Evolutionary conservation across 371 early-diverging fungal species (phyloP).

Genomic region (Apophysomyces sp.): DNA sequence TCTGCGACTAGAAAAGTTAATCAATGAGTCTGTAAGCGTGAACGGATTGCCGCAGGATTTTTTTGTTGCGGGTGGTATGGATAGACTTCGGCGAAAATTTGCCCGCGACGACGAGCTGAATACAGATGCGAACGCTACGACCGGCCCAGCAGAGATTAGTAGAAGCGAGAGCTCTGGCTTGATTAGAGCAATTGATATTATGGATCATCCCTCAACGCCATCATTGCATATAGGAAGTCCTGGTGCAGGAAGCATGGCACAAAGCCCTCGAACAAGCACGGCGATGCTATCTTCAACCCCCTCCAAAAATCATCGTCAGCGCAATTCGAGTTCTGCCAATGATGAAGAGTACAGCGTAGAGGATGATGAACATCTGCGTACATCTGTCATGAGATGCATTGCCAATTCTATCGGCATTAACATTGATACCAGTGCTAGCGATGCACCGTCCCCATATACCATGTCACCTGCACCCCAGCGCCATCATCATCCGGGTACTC

Average conservation of each 20-base stretch:
- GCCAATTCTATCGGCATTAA: constrained; percentile 40
- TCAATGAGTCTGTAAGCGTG: constrained; percentile 71
- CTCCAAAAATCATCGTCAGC: constrained; percentile 26
- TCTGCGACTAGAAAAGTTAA: constrained; percentile 73
- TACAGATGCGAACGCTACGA: constrained; percentile 18
- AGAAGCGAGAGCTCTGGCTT: constrained; percentile 32
- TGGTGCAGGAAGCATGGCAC: background rate
- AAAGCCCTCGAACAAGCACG: background rate
- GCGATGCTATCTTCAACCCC: constrained; percentile 6
- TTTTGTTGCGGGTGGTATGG: constrained; percentile 67
- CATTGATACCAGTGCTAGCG: background rate
- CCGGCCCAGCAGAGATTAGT: constrained; percentile 19
- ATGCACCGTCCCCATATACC: constrained; percentile 10
- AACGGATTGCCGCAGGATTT: constrained; percentile 55
- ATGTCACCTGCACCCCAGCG: constrained; percentile 3
- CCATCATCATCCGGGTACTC: background rate
- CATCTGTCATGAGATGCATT: constrained; percentile 67
- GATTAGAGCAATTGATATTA: constrained; percentile 39
- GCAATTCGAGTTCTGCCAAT: constrained; percentile 9
- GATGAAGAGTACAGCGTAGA: constrained; percentile 56
- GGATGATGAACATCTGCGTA: constrained; percentile 61
- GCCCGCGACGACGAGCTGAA: constrained; percentile 34
- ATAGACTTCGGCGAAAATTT: constrained; percentile 65
- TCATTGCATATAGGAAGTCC: constrained; percentile 19
- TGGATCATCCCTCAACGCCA: constrained; percentile 35